Evolutionary conservation across 1,284 basidiomycete species (phyloP), one percentile per base, ranked within the genome.

Genomic region (Hypsizygus ulmarius): DNA sequence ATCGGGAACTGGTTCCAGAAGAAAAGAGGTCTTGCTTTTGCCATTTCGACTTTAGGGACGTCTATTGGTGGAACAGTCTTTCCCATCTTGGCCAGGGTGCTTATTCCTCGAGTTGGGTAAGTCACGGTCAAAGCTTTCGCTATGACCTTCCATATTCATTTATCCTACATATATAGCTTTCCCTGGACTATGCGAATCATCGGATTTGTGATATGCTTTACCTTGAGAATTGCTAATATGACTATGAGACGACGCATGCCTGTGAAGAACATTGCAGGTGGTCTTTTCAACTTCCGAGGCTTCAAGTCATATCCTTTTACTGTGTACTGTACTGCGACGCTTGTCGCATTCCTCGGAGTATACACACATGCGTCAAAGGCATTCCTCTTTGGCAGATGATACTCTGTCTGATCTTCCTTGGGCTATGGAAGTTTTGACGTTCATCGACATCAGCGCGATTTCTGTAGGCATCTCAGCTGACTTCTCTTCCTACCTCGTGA

Each of bases 121-220:
- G 63, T 53, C 39, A 25, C 27, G 8, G 7, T 14, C 19, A 25
- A 7, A 21, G n/a, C 12, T 28, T n/a, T 27, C 10, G 21, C 29
- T 36, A 19, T 9, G 2, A 29, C 12, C 16, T 34, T 4, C 12
- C 16, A 30, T 4, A 14, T 10, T 35, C 4, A 7, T 30, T 3
- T 15, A 16, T 6, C 36, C 6, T 27, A 35, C 21, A 18, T 3
- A 21, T 43, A 36, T 35, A 76, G 75, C 0, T 79, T 79, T 59
- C 63, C 62, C 18, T 80, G 79, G 78, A 75, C 78, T 0, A 75
- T 81, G 70, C 69, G 78, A 14, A 71, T 77, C 35, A 52, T 79
- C 10, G 78, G 69, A 0, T 76, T 77, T 55, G 70, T 81, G 18
- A 57, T 78, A 7, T 40, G 77, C 6, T 53, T 63, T 15, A 58